These are phyloP conservation scores for Aspergillus tamarii DNA, from an alignment of 2,329 filamentous ascomycete species.

Conservation along the genomic window DNA sequence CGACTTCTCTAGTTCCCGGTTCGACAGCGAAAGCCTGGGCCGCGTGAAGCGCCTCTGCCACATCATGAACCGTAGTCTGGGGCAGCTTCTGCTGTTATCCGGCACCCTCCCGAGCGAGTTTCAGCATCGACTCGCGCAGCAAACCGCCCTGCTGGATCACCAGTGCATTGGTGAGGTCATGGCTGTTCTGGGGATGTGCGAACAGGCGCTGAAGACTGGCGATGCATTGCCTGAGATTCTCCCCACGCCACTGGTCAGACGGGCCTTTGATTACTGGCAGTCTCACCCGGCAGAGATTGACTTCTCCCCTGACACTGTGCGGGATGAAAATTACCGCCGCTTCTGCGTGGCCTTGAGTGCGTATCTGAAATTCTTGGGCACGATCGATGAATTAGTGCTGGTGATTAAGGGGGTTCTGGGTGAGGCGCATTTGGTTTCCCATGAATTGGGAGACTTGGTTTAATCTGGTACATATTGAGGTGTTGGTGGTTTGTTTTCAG, in stretches of 20 bases:
- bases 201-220: conserved; percentile 53
- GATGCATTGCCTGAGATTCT: conserved; percentile 53
- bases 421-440: conserved; percentile 41
- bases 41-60: conserved; percentile 39
- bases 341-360: conserved; percentile 53
- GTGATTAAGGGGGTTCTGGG: conserved; percentile 50
- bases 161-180: conserved; percentile 54
- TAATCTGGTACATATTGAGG: not conserved
- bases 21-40: conserved; percentile 37
- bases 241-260: conserved; percentile 51
- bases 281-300: conserved; percentile 25
- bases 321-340: conserved; percentile 48
- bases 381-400: conserved; percentile 51
- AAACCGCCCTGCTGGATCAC: conserved; percentile 48
- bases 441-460: conserved; percentile 13
- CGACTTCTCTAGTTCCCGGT: conserved; percentile 45
- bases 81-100: conserved; percentile 40
- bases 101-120: conserved; percentile 42
- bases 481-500: too few species aligned
- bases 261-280: conserved; percentile 34
- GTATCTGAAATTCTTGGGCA: conserved; percentile 49
- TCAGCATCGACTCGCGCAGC: conserved; percentile 43
- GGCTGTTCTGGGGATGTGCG: conserved; percentile 53
- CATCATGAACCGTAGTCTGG: conserved; percentile 37
- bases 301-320: conserved; percentile 38